These are phyloP conservation scores for Plantago elongata DNA, from an alignment of 257 asterid species.

Conservation along the genomic window DNA sequence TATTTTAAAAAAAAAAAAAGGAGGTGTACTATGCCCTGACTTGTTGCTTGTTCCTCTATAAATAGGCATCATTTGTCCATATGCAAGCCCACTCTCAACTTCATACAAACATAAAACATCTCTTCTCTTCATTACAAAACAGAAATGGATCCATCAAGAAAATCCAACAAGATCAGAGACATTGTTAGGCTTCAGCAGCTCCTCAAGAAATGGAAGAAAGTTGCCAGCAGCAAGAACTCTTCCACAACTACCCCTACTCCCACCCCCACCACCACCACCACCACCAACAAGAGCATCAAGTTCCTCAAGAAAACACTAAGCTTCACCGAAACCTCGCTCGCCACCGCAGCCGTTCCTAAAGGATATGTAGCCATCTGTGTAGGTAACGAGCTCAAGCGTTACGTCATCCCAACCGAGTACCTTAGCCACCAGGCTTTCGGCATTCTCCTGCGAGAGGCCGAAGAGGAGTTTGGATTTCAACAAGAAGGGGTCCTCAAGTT, in stretches of 20 bases:
- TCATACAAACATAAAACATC: slow-evolving; percentile 11
- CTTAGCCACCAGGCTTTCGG: slow-evolving; percentile 59
- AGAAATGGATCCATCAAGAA: slow-evolving; percentile 35
- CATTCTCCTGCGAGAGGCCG: slow-evolving; percentile 62
- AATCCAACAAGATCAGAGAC: slow-evolving; percentile 76
- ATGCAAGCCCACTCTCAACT: not conserved
- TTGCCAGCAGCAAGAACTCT: slow-evolving; percentile 30
- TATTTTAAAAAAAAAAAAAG: too few relatives aligned
- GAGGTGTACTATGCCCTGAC: slow-evolving; percentile 1
- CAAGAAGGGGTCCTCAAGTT: slow-evolving; percentile 67
- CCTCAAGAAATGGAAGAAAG: slow-evolving; percentile 81
- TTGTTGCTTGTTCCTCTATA: slow-evolving; percentile 10
- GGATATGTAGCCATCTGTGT: slow-evolving; percentile 73
- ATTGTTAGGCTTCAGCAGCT: slow-evolving; percentile 83
- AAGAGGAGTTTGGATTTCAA: slow-evolving; percentile 85
- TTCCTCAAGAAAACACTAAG: slow-evolving; percentile 81
- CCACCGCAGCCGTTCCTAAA: slow-evolving; percentile 41
- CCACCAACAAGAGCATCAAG: slow-evolving; percentile 43
- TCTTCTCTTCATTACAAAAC: not conserved
- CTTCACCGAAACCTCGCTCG: slow-evolving; percentile 41
- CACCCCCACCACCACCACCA: too few relatives aligned
- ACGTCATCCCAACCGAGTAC: slow-evolving; percentile 60
- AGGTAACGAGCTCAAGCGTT: slow-evolving; percentile 60
- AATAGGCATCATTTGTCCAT: slow-evolving; percentile 15
- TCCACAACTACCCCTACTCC: too few relatives aligned